Evolutionary conservation across 441 rosid genomes (phyloP), one percentile per base, ranked within the genome.

Genomic region (Pelargonium cotyledonis): DNA sequence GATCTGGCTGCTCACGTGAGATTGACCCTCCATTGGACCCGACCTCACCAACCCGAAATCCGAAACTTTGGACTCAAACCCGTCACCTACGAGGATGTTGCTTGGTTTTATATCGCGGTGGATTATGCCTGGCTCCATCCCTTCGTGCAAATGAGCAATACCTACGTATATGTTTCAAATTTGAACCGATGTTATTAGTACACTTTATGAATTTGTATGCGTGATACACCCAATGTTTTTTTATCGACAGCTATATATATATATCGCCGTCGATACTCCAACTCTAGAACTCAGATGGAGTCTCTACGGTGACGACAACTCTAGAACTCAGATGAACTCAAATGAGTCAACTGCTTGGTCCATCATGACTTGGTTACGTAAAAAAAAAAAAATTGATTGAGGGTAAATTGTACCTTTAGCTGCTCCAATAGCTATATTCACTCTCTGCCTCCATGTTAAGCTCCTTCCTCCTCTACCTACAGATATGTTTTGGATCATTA

Each of bases 71-170:
- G 90, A 84, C 77, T 84, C 84, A 38, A 80, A 79, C 0, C 77
- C 81, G 3, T 84, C 84, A 69, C 89, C 89, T 31, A 88, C 53
- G 18, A 88, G 66, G 61, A 85, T 85, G 75, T 86, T 85, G 68
- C 89, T 88, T 0, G 87, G 94, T 57, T 86, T 88, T 65, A 86
- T 76, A 65, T 88, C 89, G 0, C 89, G 75, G 77, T 84, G 91
- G 76, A 86, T 86, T 79, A 85, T 81, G 78, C 89, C 79, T 0
- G 89, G 90, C 64, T 68, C 76, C 0, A 86, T 71, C 57, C 82
- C 90, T 35, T 82, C 81, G 53, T 88, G 89, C 75, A 85, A 79
- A 66, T 86, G 85, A 64, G 85, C 85, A 62, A 86, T 81, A 53
- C 92, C 89, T 87, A 81, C 19, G 29, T 49, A 61, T 61, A 9